A percentile compares a stretch with the other conserved stretches of the same genome.
These are phyloP conservation scores for Periglandula ipomoeae DNA, from an alignment of 2,329 filamentous ascomycete species.

Conservation along the genomic window DNA sequence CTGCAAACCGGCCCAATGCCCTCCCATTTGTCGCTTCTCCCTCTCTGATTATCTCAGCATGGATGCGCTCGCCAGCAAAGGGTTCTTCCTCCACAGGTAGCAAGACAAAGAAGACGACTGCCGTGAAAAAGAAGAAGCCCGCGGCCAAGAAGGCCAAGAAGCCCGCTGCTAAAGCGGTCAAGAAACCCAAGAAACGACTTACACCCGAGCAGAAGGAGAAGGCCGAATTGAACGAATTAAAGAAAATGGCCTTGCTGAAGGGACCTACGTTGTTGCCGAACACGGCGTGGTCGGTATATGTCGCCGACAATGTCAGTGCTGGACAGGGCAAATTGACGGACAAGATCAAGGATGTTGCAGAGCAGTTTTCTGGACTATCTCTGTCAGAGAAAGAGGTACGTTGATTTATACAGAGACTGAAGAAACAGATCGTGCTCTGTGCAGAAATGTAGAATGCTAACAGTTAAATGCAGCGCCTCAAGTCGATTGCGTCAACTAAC, in stretches of 20 bases:
- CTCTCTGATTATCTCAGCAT: conserved; percentile 19
- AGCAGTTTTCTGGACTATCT: conserved; percentile 30
- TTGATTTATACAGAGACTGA: no score
- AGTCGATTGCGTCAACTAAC: conserved; percentile 29
- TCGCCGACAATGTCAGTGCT: conserved; percentile 20
- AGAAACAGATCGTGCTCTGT: no score
- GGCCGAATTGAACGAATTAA: conserved; percentile 25
- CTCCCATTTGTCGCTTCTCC: conserved; percentile 12
- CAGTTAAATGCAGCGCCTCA: conserved; percentile 19
- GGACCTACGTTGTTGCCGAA: conserved; percentile 26
- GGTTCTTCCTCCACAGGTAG: conserved; percentile 10
- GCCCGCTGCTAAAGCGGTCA: conserved; percentile 47
- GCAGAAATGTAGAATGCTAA: conserved; percentile 1
- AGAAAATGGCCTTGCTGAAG: conserved; percentile 30
- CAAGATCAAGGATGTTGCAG: conserved; percentile 19
- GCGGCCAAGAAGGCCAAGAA: conserved; percentile 35
- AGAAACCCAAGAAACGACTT: conserved; percentile 19
- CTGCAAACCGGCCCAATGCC: background rate
- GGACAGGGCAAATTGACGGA: conserved; percentile 9
- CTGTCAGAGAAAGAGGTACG: conserved; percentile 35
- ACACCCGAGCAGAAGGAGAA: conserved; percentile 30
- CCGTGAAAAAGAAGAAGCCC: conserved; percentile 14
- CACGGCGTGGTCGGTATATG: conserved; percentile 29
- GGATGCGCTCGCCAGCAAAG: conserved; percentile 17
- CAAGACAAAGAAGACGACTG: conserved; percentile 13